phyloP scores from a whole-genome alignment of 345 rosid genomes.

The Arabidopsis suecica region DNA sequence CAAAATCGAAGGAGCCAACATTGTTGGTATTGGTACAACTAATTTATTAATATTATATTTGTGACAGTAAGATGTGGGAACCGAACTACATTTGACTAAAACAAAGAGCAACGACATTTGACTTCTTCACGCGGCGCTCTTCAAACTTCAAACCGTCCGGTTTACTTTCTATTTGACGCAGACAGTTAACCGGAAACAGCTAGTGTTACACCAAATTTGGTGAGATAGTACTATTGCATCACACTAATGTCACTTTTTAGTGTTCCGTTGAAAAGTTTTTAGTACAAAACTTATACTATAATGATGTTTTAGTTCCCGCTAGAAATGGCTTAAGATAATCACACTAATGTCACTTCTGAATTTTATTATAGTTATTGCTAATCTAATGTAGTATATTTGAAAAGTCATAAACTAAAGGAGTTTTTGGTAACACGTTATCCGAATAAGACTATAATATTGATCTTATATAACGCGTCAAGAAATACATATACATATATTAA shows the following conservation, averaged over 20 bases:
- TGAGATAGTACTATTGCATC: too few species aligned
- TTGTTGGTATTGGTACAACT: background rate
- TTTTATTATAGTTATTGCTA: background rate
- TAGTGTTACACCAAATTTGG: too few species aligned
- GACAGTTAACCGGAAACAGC: constrained; percentile 18
- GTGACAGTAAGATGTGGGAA: constrained; percentile 23
- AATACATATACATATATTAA: background rate
- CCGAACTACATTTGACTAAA: constrained; percentile 34
- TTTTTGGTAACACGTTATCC: background rate
- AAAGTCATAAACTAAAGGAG: background rate
- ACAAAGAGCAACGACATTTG: constrained; percentile 14
- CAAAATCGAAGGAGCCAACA: constrained; percentile 9
- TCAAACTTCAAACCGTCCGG: constrained; percentile 25
- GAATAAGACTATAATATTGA: background rate
- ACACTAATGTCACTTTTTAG: too few species aligned
- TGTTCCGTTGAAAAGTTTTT: too few species aligned
- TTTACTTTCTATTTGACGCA: constrained; percentile 9
- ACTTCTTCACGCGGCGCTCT: constrained; percentile 34
- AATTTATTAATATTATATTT: background rate
- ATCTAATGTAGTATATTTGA: background rate
- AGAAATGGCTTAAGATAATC: too few species aligned
- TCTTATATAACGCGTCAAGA: background rate
- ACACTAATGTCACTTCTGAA: too few species aligned
- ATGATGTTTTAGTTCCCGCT: too few species aligned
- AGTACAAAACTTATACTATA: too few species aligned